Percentiles rank a stretch among this genome's conserved stretches.
These are phyloP conservation scores for Mangifera indica DNA, from an alignment of 345 rosid species.

Conservation along the genomic window DNA sequence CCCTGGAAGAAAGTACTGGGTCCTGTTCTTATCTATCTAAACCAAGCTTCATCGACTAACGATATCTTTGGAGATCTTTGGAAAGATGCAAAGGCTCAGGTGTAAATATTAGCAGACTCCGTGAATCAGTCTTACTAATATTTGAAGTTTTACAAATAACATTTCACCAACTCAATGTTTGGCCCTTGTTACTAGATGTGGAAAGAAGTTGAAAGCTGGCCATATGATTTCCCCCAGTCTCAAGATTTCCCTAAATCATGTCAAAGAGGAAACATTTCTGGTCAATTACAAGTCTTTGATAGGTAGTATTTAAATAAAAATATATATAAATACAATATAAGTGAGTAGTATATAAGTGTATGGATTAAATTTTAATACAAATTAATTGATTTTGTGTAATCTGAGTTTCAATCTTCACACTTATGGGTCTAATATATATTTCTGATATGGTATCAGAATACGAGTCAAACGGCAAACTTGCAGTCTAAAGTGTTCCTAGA, in stretches of 20 bases:
- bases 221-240: constrained; percentile 55
- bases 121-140: background rate
- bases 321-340: no score
- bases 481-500: no score
- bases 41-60: constrained; percentile 31
- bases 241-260: constrained; percentile 45
- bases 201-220: constrained; percentile 50
- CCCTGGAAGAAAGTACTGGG: constrained; percentile 79
- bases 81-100: constrained; percentile 78
- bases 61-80: constrained; percentile 39
- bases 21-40: constrained; percentile 70
- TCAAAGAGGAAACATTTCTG: constrained; percentile 59
- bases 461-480: no score
- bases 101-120: background rate
- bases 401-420: no score
- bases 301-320: constrained; percentile 24
- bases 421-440: no score
- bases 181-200: constrained; percentile 33
- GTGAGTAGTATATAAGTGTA: no score
- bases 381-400: no score
- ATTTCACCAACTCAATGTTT: background rate
- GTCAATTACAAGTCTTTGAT: constrained; percentile 62
- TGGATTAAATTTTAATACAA: no score
- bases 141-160: no score
- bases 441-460: no score